These are phyloP conservation scores for Diaporthe caulivora DNA, from an alignment of 2,329 filamentous ascomycete genomes.

Conservation along the genomic window DNA sequence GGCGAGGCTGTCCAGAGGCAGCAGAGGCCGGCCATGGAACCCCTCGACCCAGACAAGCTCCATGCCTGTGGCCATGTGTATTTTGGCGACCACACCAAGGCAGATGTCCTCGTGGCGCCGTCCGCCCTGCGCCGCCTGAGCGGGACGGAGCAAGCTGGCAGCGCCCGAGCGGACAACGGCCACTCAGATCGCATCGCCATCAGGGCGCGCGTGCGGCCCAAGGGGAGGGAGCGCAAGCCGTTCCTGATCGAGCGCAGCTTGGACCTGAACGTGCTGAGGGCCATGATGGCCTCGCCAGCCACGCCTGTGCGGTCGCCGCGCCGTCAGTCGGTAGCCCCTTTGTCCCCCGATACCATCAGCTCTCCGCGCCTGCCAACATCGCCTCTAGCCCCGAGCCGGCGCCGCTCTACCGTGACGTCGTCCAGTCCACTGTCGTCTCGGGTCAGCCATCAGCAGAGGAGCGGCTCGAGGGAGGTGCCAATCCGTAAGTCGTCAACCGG, in stretches of 20 bases:
- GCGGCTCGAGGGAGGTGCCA: slow-evolving; percentile 52
- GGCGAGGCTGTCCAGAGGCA: slow-evolving; percentile 32
- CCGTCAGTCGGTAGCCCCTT: slow-evolving; percentile 20
- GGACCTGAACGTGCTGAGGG: slow-evolving; percentile 60
- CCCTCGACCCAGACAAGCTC: slow-evolving; percentile 51
- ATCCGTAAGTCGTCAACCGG: slow-evolving; percentile 57
- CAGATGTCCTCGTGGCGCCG: slow-evolving; percentile 60
- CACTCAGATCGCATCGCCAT: slow-evolving; percentile 50
- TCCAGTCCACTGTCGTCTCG: slow-evolving; percentile 41
- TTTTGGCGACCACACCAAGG: slow-evolving; percentile 54
- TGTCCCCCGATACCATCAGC: slow-evolving; percentile 35
- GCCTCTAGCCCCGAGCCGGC: slow-evolving; percentile 32
- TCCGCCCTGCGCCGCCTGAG: slow-evolving; percentile 54
- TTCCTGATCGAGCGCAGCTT: slow-evolving; percentile 65
- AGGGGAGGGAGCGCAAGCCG: slow-evolving; percentile 54
- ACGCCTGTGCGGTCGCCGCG: slow-evolving; percentile 40
- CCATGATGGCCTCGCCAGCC: slow-evolving; percentile 56
- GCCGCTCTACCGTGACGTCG: slow-evolving; percentile 29
- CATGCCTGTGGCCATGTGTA: slow-evolving; percentile 57
- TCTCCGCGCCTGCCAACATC: slow-evolving; percentile 18
- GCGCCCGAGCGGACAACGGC: slow-evolving; percentile 11
- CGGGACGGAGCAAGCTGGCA: slow-evolving; percentile 38
- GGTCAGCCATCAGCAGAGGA: slow-evolving; percentile 31
- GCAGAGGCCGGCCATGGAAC: slow-evolving; percentile 43
- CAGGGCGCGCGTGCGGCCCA: slow-evolving; percentile 59